A percentile compares a stretch with the other conserved stretches of the same genome.
These are phyloP conservation scores for Alternaria ethzedia DNA, from an alignment of 2,329 filamentous ascomycete species.

Conservation along the genomic window DNA sequence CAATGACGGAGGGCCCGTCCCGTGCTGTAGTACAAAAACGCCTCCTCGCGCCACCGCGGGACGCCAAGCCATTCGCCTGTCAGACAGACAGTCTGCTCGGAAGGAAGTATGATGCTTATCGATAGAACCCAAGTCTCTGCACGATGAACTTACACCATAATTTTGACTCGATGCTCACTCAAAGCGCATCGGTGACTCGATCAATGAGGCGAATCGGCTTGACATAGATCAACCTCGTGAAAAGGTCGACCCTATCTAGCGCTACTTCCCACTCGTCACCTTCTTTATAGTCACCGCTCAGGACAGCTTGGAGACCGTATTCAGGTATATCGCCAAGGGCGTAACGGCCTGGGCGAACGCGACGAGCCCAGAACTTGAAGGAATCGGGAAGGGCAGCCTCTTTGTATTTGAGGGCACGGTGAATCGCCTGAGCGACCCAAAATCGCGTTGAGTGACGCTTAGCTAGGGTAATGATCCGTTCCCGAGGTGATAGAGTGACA, in stretches of 20 bases:
- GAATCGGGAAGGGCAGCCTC: conserved; percentile 59
- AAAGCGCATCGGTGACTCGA: conserved; percentile 15
- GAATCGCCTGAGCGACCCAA: conserved; percentile 62
- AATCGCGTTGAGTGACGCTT: conserved; percentile 48
- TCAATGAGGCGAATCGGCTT: conserved; percentile 49
- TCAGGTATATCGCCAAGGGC: conserved; percentile 25
- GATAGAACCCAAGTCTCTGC: background rate
- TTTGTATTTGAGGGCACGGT: conserved; percentile 63
- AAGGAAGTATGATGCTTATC: background rate
- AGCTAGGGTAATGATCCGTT: conserved; percentile 51
- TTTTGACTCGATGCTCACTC: background rate
- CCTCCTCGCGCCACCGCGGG: conserved; percentile 13
- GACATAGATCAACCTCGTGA: conserved; percentile 35
- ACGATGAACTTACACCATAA: background rate
- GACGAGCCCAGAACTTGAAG: conserved; percentile 46
- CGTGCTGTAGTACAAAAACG: conserved; percentile 26
- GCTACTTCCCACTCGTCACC: conserved; percentile 58
- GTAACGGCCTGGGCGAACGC: background rate
- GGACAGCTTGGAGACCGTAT: conserved; percentile 18
- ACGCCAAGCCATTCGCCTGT: background rate
- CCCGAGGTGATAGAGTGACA: conserved; percentile 52
- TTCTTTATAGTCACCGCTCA: conserved; percentile 25
- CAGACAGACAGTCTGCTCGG: background rate
- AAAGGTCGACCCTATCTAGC: conserved; percentile 48
- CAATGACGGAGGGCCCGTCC: background rate